phyloP scores from a whole-genome alignment of 352 stramenopile species.

The Blastocystis sp. region DNA sequence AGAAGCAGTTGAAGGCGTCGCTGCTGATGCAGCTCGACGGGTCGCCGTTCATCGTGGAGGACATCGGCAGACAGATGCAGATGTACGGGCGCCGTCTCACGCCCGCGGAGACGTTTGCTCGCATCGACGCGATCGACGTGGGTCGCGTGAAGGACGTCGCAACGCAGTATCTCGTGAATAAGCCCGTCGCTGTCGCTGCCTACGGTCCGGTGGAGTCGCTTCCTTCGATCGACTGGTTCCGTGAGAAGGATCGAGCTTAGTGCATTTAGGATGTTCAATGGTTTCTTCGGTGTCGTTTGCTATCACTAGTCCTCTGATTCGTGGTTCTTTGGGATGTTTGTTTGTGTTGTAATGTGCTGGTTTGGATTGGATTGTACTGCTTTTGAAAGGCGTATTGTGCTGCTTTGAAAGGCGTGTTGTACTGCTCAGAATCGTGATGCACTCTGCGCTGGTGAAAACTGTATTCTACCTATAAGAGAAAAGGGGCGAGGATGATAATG shows the following conservation, averaged over 20 bases:
- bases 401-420: too few relatives aligned
- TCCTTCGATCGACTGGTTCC: slow-evolving; percentile 65
- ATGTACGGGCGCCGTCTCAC: slow-evolving; percentile 92
- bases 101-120: slow-evolving; percentile 95
- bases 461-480: too few relatives aligned
- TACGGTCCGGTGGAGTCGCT: slow-evolving; percentile 69
- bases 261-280: slow-evolving; percentile 54
- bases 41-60: slow-evolving; percentile 95
- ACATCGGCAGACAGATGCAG: slow-evolving; percentile 94
- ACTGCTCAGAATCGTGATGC: too few relatives aligned
- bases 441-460: too few relatives aligned
- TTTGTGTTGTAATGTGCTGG: too few relatives aligned
- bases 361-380: too few relatives aligned
- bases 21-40: slow-evolving; percentile 99
- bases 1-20: slow-evolving; percentile 97
- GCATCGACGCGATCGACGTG: slow-evolving; percentile 96
- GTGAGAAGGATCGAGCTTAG: slow-evolving; percentile 40
- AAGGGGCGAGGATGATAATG: too few relatives aligned
- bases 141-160: slow-evolving; percentile 88
- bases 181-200: slow-evolving; percentile 33
- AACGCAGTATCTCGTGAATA: slow-evolving; percentile 78
- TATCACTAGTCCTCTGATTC: too few relatives aligned
- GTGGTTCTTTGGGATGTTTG: too few relatives aligned
- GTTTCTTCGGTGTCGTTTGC: too few relatives aligned
- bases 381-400: too few relatives aligned